Base-by-base conservation (phyloP, 2,329 filamentous ascomycete genomes). In the Bipolaris zeicola region DNA sequence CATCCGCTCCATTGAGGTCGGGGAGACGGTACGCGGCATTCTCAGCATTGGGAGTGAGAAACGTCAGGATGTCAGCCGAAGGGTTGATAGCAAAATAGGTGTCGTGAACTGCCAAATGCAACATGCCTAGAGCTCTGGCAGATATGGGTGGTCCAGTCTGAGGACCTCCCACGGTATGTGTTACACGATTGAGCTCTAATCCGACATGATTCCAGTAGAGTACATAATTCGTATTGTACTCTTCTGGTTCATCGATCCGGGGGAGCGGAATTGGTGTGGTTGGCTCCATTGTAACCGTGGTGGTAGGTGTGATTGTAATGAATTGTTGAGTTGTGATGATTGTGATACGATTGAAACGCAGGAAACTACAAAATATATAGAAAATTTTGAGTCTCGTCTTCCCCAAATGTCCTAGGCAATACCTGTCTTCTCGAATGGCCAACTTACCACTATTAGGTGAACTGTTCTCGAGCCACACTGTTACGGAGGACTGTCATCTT, bases 41-140 rank as follows among this genome's bases (percentile, higher is more conserved):
- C 5, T 48, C 33, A 33, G 28, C 45, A 24, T 52, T 48, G 1
- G 46, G 26, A 11, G 50, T 55, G 16, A 68, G 44, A 42, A 67
- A 68, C 8, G 65, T 68, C 1, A 38, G n/a, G 39, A 62, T 58
- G 24, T 37, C 44, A 10, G 44, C 5, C 14, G 60, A 55, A 7
- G 65, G 60, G 2, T 57, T 50, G 45, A 70, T 63, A 24, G 64
- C 55, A 36, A 70, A 70, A 60, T 69, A 70, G 20, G 64, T 65
- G 51, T 70, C 67, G 28, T 70, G 62, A 16, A 67, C 55, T 16
- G 66, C 65, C 18, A 70, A 48, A 31, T 70, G 66, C 3, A 69
- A 46, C 51, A 69, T 69, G 14, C 63, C 64, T 31, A 66, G 52
- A 36, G 58, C 52, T 50, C 58, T 55, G 31, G 58, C 51, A 5